Conservation (phyloP, 2,329 filamentous ascomycete species). For the Harringtonia aguacate region DNA sequence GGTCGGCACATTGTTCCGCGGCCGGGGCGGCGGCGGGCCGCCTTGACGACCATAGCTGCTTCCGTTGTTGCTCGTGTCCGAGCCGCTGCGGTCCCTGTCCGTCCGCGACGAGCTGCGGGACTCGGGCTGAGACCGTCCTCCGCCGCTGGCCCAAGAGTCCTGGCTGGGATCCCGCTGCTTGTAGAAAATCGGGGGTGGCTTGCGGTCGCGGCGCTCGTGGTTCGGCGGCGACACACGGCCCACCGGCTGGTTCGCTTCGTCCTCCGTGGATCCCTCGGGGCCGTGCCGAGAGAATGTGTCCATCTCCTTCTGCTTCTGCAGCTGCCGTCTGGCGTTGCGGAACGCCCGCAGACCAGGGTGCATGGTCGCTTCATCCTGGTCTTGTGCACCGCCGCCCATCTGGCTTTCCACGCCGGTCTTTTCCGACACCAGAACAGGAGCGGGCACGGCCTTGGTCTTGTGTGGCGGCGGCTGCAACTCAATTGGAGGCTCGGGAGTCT, state of each 20-base stretch:
- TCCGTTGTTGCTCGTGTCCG: conserved; percentile 38
- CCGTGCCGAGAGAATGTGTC: conserved; percentile 33
- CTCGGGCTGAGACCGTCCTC: conserved; percentile 15
- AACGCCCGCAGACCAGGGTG: conserved; percentile 46
- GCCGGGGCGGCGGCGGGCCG: conserved; percentile 16
- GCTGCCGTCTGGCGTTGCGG: conserved; percentile 44
- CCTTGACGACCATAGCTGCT: no score
- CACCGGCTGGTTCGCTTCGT: neutral
- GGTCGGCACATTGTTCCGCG: no score
- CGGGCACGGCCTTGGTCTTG: no score
- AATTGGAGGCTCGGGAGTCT: no score
- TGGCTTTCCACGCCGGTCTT: no score
- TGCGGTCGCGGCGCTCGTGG: conserved; percentile 24
- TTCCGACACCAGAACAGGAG: no score
- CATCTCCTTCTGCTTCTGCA: conserved; percentile 44
- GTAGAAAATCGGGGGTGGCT: conserved; percentile 32
- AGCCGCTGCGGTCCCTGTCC: conserved; percentile 44
- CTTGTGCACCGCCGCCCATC: conserved; percentile 5
- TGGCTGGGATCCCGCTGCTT: conserved; percentile 32
- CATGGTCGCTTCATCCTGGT: conserved; percentile 23
- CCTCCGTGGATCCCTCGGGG: neutral
- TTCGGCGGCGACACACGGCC: conserved; percentile 1
- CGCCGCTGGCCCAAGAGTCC: conserved; percentile 23
- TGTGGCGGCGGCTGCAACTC: no score
- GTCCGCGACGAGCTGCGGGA: conserved; percentile 20